Percentiles rank a stretch among this genome's conserved stretches.
Evolutionary conservation across 2,329 filamentous ascomycete species (phyloP).

Genomic region (Shiraia sp.): DNA sequence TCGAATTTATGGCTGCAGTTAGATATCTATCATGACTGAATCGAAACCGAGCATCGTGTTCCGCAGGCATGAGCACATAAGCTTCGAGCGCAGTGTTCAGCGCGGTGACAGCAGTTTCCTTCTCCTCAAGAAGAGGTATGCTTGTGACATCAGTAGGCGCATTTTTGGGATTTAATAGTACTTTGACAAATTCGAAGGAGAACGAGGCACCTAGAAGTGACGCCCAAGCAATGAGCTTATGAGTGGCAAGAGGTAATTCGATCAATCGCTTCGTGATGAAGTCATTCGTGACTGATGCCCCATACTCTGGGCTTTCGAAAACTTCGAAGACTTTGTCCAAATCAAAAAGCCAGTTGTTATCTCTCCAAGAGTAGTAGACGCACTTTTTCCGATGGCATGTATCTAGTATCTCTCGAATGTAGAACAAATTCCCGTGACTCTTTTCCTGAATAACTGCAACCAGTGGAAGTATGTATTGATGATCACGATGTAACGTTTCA

Average conservation of each 20-base stretch:
- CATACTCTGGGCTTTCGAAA: constrained; percentile 77
- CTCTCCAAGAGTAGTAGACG: constrained; percentile 87
- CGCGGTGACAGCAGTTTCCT: constrained; percentile 73
- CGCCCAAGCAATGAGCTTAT: constrained; percentile 83
- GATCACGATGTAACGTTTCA: constrained; percentile 73
- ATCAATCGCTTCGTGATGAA: constrained; percentile 79
- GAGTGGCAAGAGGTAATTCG: constrained; percentile 74
- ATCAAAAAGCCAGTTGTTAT: constrained; percentile 78
- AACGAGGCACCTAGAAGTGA: constrained; percentile 81
- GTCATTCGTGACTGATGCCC: constrained; percentile 77
- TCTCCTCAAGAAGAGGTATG: constrained; percentile 57
- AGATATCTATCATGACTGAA: constrained; percentile 90
- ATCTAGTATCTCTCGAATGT: constrained; percentile 87
- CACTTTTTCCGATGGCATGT: constrained; percentile 84
- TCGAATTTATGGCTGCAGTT: constrained; percentile 63
- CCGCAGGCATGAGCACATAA: constrained; percentile 79
- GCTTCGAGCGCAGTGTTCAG: constrained; percentile 81
- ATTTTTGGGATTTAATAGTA: constrained; percentile 73
- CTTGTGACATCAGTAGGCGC: constrained; percentile 47
- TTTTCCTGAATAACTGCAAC: constrained; percentile 87
- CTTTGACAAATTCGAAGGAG: constrained; percentile 79
- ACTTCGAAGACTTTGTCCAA: constrained; percentile 84
- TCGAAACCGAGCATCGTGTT: constrained; percentile 81
- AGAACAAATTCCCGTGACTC: constrained; percentile 86
- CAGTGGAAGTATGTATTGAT: constrained; percentile 74